Conservation (phyloP, 305 asterid species). For the Solanum hybrid region DNA sequence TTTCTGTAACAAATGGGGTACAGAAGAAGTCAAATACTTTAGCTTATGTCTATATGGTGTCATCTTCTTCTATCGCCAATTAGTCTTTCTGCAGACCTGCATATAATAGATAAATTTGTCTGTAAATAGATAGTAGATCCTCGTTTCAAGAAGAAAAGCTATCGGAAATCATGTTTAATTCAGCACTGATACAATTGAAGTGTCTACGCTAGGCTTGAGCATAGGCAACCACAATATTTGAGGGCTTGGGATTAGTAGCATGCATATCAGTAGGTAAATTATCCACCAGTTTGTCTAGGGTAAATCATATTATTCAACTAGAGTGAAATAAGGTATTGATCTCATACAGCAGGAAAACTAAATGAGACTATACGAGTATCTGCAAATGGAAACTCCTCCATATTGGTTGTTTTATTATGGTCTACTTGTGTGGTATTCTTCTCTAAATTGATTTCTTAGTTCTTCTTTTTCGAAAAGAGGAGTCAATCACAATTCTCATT, state of each 20-base stretch:
- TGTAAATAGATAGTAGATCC: background rate
- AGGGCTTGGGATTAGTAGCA: background rate
- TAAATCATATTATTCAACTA: background rate
- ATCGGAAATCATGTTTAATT: background rate
- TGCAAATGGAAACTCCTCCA: background rate
- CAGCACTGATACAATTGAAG: background rate
- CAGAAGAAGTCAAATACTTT: background rate
- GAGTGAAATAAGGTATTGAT: background rate
- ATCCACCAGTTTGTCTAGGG: background rate
- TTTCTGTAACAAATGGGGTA: background rate
- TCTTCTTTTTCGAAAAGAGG: background rate
- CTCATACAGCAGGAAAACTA: background rate
- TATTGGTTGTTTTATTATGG: background rate
- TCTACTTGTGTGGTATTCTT: background rate
- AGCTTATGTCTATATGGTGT: background rate
- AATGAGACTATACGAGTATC: background rate
- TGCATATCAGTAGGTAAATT: background rate
- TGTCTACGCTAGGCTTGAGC: background rate
- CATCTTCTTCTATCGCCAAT: background rate
- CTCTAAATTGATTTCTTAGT: background rate
- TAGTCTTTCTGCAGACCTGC: background rate
- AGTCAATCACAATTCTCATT: background rate
- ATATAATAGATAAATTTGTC: background rate
- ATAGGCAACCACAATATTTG: background rate
- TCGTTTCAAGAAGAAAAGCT: background rate